Base-by-base conservation (phyloP, 2,329 filamentous ascomycete species). In the Claviceps sorghi region DNA sequence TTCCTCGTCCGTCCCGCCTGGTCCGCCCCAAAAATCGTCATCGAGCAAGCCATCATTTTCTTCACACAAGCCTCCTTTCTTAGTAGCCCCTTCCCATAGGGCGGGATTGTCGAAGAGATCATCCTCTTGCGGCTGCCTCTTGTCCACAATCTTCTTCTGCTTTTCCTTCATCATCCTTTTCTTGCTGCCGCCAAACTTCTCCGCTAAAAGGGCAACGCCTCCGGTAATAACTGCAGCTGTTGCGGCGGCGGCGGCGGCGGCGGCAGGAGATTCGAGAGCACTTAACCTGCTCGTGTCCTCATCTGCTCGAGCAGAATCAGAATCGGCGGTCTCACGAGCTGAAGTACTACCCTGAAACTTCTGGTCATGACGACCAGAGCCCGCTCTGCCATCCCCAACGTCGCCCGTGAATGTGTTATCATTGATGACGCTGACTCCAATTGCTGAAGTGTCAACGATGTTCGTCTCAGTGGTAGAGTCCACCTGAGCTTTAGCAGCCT, bases 31-130 rank as follows among this genome's bases (percentile, higher is more conserved):
- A 45, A 66, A 69, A 32, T 60, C 55, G 32, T 60, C 56, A 15
- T 57, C 55, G 38, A 55, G 48, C 17, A 52, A 53, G 8, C 54
- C 53, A 17, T 54, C 57, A 53, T 34, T 49, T 40, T 54, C 56
- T 43, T 60, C 62, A 48, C 62, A 58, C 17, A 67, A 40, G 8
- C 56, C 55, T 54, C 56, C 55, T 54, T 65, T 71, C 54, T 65
- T 67, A 45, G 73, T 68, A 13, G 66, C 65, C 26, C 67, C 68
- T 58, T 75, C 69, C 71, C 70, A 72, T 29, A 73, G 59, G 17
- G 65, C 62, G 49, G 69, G 62, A 57, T 74, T 69, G 55, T 75
- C 69, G 59, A 73, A 71, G 32, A 71, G 59, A 56, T 74, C 70
- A 45, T 74, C 70, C 15, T 68, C 66, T 48, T 60, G 61, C 13